Base-by-base conservation (phyloP, 129 eudicot genomes). In the Oenanthe sinensis region DNA sequence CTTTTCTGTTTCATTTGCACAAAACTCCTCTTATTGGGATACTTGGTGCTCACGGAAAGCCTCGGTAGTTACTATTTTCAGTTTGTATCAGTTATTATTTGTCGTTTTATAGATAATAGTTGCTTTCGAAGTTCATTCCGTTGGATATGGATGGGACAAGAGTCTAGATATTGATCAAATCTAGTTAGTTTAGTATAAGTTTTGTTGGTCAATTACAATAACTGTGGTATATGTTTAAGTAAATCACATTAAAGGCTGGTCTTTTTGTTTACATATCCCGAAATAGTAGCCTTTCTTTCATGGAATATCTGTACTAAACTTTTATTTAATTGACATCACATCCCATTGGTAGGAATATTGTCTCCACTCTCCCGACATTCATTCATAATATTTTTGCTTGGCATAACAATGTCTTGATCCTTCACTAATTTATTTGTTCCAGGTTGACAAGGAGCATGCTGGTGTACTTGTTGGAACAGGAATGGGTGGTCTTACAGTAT, bases 391-490 rank as follows among this genome's bases (percentile, higher is more conserved):
- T 0, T 67, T 67, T 26, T 67, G 19, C 72, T 30, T 33, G 43
- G 22, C 42, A 67, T 14, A 28, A 0, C 40, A 67, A 67, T 12
- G 22, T 30, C 12, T 28, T 1, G 19, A 14, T 58, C 8, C 3
- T 10, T 28, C 12, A 11, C 40, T 65, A 62, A 62, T 65, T 2
- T 65, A 12, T 26, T 1, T 65, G 71, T 42, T 71, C 82, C 89
- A 96, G 99, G 78, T 96, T 42, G 97, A 92, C 77, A 96, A 96
- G 85, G 85, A 87, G 79, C 89, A 90, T 82, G 97, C 96, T n/a
- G 99, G 99, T 78, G 96, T 96, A 49, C 92, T 96, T 73, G 97
- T 96, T 69, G 99, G 99, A 83, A 89, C 99, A 3, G 99, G 97
- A 45, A 96, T 92, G 99, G 99, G 99, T 40, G 99, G 97, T 84